Conservation (phyloP, 2,329 filamentous ascomycete genomes). For the Diaporthe sp. region DNA sequence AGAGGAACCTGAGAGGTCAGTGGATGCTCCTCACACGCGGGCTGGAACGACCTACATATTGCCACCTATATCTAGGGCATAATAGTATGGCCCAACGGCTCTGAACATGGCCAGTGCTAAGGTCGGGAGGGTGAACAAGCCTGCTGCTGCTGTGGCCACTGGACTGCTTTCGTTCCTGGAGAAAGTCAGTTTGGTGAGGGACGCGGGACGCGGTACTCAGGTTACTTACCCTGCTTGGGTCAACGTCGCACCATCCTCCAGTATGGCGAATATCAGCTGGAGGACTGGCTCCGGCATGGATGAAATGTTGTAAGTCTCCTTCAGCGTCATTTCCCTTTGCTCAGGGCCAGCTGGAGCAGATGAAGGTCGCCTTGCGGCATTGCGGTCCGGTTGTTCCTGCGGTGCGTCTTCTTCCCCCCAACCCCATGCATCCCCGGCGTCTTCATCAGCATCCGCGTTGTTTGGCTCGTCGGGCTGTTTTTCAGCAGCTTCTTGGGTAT, state of each 20-base stretch:
- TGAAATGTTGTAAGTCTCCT: conserved; percentile 90
- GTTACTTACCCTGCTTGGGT: conserved; percentile 62
- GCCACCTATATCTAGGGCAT: conserved; percentile 72
- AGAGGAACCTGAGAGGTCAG: conserved; percentile 66
- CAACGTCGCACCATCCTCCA: conserved; percentile 74
- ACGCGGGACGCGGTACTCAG: neutral
- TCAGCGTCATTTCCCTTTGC: conserved; percentile 80
- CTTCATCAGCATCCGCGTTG: conserved; percentile 52
- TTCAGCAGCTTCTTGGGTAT: conserved; percentile 45
- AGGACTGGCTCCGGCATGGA: conserved; percentile 86
- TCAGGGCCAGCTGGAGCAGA: conserved; percentile 46
- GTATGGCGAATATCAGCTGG: conserved; percentile 71
- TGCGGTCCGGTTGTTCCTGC: conserved; percentile 48
- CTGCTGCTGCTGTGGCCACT: conserved; percentile 76
- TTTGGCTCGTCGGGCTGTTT: conserved; percentile 43
- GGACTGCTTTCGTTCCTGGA: conserved; percentile 63
- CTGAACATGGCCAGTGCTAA: conserved; percentile 84
- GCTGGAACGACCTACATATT: conserved; percentile 68
- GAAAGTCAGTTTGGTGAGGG: conserved; percentile 37
- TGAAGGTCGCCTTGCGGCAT: conserved; percentile 30
- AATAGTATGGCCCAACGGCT: conserved; percentile 82
- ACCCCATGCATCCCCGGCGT: conserved; percentile 80
- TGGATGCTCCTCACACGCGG: too few relatives aligned
- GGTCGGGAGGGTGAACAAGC: conserved; percentile 79
- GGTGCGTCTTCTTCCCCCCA: conserved; percentile 80